phyloP scores from a whole-genome alignment of 192 early-diverging fungal genomes.

The Dissophora globulifera region DNA sequence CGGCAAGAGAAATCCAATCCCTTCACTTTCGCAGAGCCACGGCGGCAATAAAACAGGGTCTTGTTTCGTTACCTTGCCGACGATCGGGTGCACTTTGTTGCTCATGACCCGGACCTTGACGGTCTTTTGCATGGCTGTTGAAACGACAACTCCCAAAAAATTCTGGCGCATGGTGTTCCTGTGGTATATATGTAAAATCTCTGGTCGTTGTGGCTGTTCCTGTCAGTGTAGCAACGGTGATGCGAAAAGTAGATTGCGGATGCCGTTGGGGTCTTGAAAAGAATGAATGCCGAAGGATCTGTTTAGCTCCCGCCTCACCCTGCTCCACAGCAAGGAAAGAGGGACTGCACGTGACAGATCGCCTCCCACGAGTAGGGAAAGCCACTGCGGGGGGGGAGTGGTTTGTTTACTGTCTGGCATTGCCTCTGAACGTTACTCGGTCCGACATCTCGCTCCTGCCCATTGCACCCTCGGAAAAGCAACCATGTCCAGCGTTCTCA shows the following conservation, averaged over 20 bases:
- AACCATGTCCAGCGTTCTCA: constrained; percentile 26
- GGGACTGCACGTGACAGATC: no score
- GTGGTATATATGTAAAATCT: neutral
- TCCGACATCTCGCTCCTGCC: constrained; percentile 2
- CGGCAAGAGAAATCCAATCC: no score
- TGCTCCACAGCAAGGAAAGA: no score
- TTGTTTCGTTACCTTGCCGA: constrained; percentile 78
- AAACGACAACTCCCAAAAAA: constrained; percentile 87
- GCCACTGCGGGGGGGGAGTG: constrained; percentile 10
- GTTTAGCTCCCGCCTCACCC: no score
- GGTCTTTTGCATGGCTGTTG: constrained; percentile 90
- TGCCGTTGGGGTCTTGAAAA: no score
- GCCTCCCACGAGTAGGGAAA: neutral
- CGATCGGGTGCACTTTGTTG: constrained; percentile 80
- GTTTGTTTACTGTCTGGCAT: constrained; percentile 11
- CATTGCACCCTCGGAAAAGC: neutral
- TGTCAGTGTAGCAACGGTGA: neutral
- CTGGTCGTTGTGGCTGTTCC: neutral
- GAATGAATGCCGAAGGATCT: neutral
- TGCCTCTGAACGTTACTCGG: neutral
- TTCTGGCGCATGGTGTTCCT: constrained; percentile 73
- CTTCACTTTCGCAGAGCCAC: no score
- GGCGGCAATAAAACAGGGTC: no score
- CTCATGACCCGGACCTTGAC: constrained; percentile 88
- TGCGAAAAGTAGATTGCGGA: neutral